Percentiles rank a stretch among this genome's conserved stretches.
phyloP scores from a whole-genome alignment of 345 rosid species.

The Boechera retrofracta region DNA sequence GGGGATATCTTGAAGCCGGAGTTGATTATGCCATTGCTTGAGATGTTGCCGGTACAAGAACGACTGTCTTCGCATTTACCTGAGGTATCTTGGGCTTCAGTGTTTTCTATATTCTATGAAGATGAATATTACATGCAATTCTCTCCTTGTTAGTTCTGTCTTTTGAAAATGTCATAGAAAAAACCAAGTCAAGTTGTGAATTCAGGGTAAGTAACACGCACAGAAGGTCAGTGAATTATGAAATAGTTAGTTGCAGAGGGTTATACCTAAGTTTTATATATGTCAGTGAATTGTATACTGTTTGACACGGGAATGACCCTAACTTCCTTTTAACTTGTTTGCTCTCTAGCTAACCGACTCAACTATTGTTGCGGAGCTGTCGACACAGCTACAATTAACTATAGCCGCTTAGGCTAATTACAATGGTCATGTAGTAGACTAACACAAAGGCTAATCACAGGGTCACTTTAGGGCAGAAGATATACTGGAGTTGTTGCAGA shows the following conservation, averaged over 20 bases:
- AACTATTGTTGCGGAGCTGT: slow-evolving; percentile 11
- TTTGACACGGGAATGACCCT: background rate
- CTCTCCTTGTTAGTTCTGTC: slow-evolving; percentile 3
- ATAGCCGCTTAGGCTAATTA: background rate
- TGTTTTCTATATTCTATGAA: slow-evolving; percentile 8
- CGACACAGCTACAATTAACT: background rate
- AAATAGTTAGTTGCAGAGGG: background rate
- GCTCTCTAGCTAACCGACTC: slow-evolving; percentile 1
- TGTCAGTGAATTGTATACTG: background rate
- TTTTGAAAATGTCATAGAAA: slow-evolving; percentile 27
- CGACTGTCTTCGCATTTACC: slow-evolving; percentile 76
- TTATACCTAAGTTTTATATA: background rate
- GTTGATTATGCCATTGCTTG: slow-evolving; percentile 87
- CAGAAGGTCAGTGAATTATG: background rate
- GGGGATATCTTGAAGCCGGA: slow-evolving; percentile 93
- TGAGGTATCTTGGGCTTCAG: slow-evolving; percentile 57
- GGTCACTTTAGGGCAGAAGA: slow-evolving; percentile 78
- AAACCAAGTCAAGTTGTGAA: background rate
- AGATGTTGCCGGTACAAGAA: slow-evolving; percentile 66
- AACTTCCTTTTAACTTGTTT: background rate
- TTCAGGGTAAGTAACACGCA: slow-evolving; percentile 3
- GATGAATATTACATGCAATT: slow-evolving; percentile 1
- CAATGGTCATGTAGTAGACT: slow-evolving; percentile 19
- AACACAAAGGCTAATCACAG: slow-evolving; percentile 51
- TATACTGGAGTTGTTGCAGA: slow-evolving; percentile 82